Percentiles rank a stretch among this genome's conserved stretches.
These are phyloP conservation scores for Fusarium subglutinans DNA, from an alignment of 2,329 filamentous ascomycete species.

Conservation along the genomic window DNA sequence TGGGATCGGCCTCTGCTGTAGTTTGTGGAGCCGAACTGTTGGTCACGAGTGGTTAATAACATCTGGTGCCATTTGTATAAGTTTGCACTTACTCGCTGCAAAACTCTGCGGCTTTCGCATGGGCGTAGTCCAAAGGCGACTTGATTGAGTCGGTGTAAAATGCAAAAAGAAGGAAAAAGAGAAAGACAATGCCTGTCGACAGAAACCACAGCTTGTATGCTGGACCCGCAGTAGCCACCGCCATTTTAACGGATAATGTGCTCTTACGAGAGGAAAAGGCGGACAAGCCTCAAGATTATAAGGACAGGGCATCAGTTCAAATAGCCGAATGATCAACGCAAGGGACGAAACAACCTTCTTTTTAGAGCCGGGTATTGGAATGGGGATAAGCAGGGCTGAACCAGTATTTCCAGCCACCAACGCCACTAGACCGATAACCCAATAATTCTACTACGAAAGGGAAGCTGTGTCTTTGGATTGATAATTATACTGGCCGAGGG, in stretches of 20 bases:
- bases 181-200: neutral
- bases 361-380: neutral
- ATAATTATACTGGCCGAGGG: fast-evolving
- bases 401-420: neutral
- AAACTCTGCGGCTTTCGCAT: neutral
- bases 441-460: too few species aligned
- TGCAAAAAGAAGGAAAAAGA: neutral
- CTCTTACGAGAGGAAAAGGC: fast-evolving
- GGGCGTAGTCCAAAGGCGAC: neutral
- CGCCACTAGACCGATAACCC: neutral
- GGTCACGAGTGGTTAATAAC: neutral
- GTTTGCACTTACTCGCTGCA: neutral
- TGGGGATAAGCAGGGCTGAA: neutral
- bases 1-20: neutral
- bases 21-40: neutral
- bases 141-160: neutral
- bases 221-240: neutral
- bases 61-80: fast-evolving
- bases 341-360: neutral
- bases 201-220: neutral
- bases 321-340: neutral
- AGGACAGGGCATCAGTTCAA: neutral
- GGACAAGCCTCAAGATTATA: neutral
- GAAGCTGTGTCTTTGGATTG: neutral
- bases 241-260: neutral